A percentile compares a stretch with the other conserved stretches of the same genome.
Conservation (phyloP, 139 green algal species). For the Ettlia oleoabundans region DNA sequence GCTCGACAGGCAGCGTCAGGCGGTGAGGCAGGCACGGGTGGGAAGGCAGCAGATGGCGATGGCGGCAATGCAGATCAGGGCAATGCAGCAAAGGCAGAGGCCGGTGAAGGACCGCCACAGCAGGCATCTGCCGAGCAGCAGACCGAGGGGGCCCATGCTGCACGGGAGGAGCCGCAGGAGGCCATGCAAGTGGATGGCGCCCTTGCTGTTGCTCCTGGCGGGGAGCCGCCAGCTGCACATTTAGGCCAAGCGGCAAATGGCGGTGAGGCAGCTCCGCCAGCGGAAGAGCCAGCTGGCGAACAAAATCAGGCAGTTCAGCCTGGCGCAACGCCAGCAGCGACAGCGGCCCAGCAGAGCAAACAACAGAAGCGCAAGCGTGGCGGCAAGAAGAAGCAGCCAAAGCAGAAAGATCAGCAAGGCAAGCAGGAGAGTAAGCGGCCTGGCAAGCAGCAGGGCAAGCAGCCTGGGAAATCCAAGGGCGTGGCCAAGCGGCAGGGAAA, state of each 20-base stretch:
- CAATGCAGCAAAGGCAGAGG: background rate
- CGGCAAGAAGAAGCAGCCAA: background rate
- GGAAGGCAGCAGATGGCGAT: background rate
- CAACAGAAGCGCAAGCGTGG: slow-evolving; percentile 16
- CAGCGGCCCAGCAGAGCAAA: background rate
- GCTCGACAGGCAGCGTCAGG: background rate
- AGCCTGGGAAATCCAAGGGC: background rate
- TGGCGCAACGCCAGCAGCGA: background rate
- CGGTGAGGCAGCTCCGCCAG: no score
- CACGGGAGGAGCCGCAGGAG: background rate
- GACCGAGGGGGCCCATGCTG: no score
- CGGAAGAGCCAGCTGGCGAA: background rate
- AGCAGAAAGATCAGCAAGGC: slow-evolving; percentile 11
- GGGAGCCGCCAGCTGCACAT: no score
- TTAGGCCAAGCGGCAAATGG: no score
- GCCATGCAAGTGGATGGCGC: slow-evolving; percentile 20
- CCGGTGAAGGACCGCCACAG: slow-evolving; percentile 1
- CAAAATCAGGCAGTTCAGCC: no score
- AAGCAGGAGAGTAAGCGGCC: background rate
- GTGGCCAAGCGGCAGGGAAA: slow-evolving; percentile 10
- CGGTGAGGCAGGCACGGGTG: background rate
- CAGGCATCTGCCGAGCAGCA: slow-evolving; percentile 1
- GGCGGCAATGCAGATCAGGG: background rate
- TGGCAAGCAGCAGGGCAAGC: background rate
- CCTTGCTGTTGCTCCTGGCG: background rate